Conservation (phyloP, 2,329 filamentous ascomycete genomes). For the Calcarisporium arbuscula region DNA sequence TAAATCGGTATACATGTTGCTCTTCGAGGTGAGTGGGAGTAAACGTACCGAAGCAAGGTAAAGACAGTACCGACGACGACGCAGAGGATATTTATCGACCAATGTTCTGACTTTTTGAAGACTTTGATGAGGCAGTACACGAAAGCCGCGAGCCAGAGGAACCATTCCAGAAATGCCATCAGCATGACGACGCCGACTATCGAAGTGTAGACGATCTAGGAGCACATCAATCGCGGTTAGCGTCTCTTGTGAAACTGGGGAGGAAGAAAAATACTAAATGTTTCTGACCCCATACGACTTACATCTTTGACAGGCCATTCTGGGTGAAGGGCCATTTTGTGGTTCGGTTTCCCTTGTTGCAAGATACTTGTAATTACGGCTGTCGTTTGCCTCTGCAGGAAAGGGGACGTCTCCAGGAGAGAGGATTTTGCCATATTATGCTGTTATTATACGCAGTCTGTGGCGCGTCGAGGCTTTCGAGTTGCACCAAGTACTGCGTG, state of each 20-base stretch:
- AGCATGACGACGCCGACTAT: slow-evolving; percentile 78
- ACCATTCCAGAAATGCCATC: slow-evolving; percentile 84
- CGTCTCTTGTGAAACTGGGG: background rate
- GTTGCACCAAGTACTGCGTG: too few relatives aligned
- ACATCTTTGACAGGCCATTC: slow-evolving; percentile 46
- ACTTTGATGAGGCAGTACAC: slow-evolving; percentile 86
- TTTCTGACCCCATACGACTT: slow-evolving; percentile 10
- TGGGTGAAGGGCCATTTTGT: slow-evolving; percentile 35
- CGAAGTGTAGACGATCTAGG: slow-evolving; percentile 75
- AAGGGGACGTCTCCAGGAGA: too few relatives aligned
- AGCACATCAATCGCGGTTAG: slow-evolving; percentile 1
- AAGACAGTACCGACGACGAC: slow-evolving; percentile 69
- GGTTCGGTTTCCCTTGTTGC: background rate
- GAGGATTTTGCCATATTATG: too few relatives aligned
- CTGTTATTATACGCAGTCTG: too few relatives aligned
- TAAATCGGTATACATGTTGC: background rate
- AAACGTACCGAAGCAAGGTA: slow-evolving; percentile 61
- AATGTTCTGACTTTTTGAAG: slow-evolving; percentile 82
- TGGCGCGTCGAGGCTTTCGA: too few relatives aligned
- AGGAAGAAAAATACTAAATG: background rate
- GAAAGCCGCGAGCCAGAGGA: slow-evolving; percentile 91
- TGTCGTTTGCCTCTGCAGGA: too few relatives aligned
- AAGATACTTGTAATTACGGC: too few relatives aligned
- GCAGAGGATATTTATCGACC: slow-evolving; percentile 74
- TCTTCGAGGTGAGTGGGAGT: background rate